A percentile compares a stretch with the other conserved stretches of the same genome.
phyloP scores from a whole-genome alignment of 192 early-diverging fungal species.

The Spinellus fusiger region DNA sequence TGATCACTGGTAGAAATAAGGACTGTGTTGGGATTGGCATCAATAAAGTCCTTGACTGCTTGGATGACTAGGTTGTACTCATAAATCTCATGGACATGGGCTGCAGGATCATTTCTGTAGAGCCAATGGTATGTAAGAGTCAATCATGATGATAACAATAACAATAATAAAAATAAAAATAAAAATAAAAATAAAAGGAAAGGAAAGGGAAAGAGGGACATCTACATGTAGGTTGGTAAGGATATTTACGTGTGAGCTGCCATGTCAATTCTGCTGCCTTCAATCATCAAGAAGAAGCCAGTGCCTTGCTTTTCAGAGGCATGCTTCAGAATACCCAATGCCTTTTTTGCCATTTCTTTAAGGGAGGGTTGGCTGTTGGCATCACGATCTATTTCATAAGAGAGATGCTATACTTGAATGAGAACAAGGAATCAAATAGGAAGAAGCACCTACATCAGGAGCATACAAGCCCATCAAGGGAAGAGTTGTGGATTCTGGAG shows the following conservation, averaged over 20 bases:
- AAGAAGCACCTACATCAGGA: slow-evolving; percentile 8
- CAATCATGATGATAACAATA: too few relatives aligned
- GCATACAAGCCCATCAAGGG: slow-evolving; percentile 46
- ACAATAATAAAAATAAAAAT: too few relatives aligned
- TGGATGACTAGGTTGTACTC: slow-evolving; percentile 51
- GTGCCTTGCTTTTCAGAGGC: slow-evolving; percentile 6
- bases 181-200: neutral
- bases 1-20: slow-evolving; percentile 56
- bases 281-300: slow-evolving; percentile 58
- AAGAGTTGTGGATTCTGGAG: slow-evolving; percentile 6
- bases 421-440: neutral
- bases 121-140: too few relatives aligned
- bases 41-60: slow-evolving; percentile 39
- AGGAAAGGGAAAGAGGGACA: neutral
- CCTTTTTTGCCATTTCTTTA: slow-evolving; percentile 45
- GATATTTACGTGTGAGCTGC: slow-evolving; percentile 42
- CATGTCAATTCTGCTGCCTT: slow-evolving; percentile 57
- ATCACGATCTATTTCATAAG: slow-evolving; percentile 45
- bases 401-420: slow-evolving; percentile 37
- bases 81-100: slow-evolving; percentile 52
- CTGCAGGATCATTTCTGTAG: slow-evolving; percentile 51
- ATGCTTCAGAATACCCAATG: slow-evolving; percentile 28
- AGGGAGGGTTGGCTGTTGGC: slow-evolving; percentile 37
- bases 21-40: slow-evolving; percentile 40
- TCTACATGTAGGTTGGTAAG: too few relatives aligned